These are phyloP conservation scores for Trichoderma asperellum DNA, from an alignment of 2,329 filamentous ascomycete genomes.

Conservation along the genomic window DNA sequence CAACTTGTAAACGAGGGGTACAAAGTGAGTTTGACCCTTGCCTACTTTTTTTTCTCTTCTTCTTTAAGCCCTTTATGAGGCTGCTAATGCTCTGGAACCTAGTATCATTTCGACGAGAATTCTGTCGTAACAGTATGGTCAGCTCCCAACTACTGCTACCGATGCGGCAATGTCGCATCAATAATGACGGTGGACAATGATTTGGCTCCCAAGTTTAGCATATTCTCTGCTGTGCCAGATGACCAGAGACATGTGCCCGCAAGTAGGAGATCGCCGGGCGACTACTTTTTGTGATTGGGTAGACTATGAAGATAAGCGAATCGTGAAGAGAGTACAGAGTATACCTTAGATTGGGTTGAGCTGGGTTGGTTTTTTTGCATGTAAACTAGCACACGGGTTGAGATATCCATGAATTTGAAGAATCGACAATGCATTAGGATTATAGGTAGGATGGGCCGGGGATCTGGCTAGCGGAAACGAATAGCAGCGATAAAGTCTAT, in stretches of 20 bases:
- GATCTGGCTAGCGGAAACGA: slow-evolving; percentile 25
- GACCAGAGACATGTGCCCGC: slow-evolving; percentile 79
- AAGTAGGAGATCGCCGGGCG: slow-evolving; percentile 66
- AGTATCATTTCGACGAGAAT: slow-evolving; percentile 94
- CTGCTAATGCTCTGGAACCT: background rate
- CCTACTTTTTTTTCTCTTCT: background rate
- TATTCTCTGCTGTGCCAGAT: slow-evolving; percentile 87
- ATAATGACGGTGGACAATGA: slow-evolving; percentile 91
- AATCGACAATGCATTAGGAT: slow-evolving; percentile 34
- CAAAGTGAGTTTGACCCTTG: slow-evolving; percentile 63
- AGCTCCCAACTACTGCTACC: slow-evolving; percentile 92
- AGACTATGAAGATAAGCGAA: slow-evolving; percentile 22
- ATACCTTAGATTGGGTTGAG: slow-evolving; percentile 35
- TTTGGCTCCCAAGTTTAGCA: slow-evolving; percentile 87
- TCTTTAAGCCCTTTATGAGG: background rate
- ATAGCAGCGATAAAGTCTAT: slow-evolving; percentile 10
- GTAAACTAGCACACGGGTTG: slow-evolving; percentile 49
- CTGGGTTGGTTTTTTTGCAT: slow-evolving; percentile 40
- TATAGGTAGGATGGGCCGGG: slow-evolving; percentile 28
- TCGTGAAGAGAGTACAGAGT: background rate
- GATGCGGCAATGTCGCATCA: slow-evolving; percentile 94
- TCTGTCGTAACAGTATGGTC: slow-evolving; percentile 99
- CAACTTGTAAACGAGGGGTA: slow-evolving; percentile 98
- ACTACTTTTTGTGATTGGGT: slow-evolving; percentile 67
- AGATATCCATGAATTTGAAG: slow-evolving; percentile 47